phyloP scores from a whole-genome alignment of 2,329 filamentous ascomycete species.

The Clonostachys byssicola region DNA sequence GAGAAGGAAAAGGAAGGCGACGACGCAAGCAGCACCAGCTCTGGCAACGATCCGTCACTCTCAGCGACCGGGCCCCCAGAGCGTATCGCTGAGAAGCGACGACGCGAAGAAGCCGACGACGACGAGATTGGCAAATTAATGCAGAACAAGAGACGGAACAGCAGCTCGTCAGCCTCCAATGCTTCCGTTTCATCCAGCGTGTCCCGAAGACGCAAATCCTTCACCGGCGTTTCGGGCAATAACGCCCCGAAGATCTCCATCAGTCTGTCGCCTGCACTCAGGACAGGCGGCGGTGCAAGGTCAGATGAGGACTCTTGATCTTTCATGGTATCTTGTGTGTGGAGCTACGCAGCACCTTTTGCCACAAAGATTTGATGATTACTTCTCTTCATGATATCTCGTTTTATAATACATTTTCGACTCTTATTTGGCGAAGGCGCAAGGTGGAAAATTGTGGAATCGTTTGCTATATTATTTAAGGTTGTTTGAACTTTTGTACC shows the following conservation, averaged over 20 bases:
- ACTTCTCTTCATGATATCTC: not conserved
- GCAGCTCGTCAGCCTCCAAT: conserved; percentile 42
- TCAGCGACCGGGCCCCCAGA: conserved; percentile 53
- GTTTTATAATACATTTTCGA: not conserved
- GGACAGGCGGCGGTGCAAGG: conserved; percentile 28
- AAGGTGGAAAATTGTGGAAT: not conserved
- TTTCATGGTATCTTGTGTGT: not conserved
- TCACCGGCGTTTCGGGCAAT: conserved; percentile 32
- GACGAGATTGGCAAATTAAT: conserved; percentile 86
- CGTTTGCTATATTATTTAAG: no score
- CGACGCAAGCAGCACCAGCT: conserved; percentile 22
- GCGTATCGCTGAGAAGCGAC: conserved; percentile 80
- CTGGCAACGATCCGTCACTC: not conserved
- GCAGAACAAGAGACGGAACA: conserved; percentile 57
- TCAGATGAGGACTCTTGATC: conserved; percentile 33
- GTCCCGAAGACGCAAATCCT: conserved; percentile 32
- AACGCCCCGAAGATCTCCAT: conserved; percentile 52
- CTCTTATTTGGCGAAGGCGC: not conserved
- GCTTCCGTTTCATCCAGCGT: conserved; percentile 11
- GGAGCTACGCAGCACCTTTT: no score
- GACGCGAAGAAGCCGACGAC: conserved; percentile 82
- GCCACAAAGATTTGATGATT: conserved; percentile 1
- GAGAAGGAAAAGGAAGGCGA: conserved; percentile 26
- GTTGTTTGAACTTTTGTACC: no score
- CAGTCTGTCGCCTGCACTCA: conserved; percentile 44